Base-by-base conservation (phyloP, 176 grass and related monocot species). In the Rhynchospora pubera region DNA sequence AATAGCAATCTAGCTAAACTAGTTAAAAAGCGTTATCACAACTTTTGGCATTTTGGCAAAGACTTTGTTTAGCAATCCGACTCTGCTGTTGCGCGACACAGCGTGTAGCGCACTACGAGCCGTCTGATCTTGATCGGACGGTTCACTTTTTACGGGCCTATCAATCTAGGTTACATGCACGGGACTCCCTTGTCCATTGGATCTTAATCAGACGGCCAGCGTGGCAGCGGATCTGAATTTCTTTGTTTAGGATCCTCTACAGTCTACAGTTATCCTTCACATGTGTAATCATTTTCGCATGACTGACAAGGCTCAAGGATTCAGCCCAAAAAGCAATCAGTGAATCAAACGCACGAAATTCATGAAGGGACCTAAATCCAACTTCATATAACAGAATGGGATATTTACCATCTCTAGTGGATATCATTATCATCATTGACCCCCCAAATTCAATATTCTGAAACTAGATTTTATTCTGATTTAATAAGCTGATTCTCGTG, bases 401-500 rank as follows among this genome's bases (percentile, higher is more conserved):
- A 26, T 72, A n/a, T 12, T 14, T 50, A 0, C 3, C 9, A 4
- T 39, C 19, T 74, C 11, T 51, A 74, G 69, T 74, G 42, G 34
- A 62, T 62, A 22, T 62, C 78, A 2, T 66, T 65, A 50, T 48
- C 45, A 82, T 64, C 15, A 21, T 28, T 16, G 60, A 64, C 60
- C 5, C n/a, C 7, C 43, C 6, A 50, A 82, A 24, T 50, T 5
- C 61, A 82, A 82, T 82, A 82, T 82, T 82, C 79, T 65, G n/a
- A 65, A 82, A 61, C 32, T 77, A 82, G 79, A 82, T 82, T 65
- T 82, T 66, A 22, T 82, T 82, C 79, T 66, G 61, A 82, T 82
- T 65, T 52, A 16, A 66, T 28, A 66, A 82, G 5, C 13, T 30
- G 18, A 48, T 52, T 82, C 18, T 82, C 22, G 48, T 53, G 16